Evolutionary conservation across 179 eudicot species (phyloP).

Genomic region (Silene coronaria): DNA sequence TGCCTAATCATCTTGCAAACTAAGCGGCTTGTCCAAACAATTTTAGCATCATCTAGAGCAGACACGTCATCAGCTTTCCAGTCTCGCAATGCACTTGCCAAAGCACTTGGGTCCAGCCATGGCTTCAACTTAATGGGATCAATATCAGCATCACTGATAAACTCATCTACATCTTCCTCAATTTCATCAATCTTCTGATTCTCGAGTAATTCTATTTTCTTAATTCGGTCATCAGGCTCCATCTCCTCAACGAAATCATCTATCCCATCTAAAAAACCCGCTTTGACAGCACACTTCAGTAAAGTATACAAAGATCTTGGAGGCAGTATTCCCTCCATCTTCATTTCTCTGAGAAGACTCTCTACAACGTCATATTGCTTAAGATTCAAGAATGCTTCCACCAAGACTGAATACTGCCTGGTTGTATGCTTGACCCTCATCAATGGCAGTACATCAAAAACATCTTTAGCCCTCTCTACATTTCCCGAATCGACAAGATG

Average conservation of each 20-base stretch:
- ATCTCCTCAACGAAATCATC: constrained; percentile 43
- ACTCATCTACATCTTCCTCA: constrained; percentile 38
- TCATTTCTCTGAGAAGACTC: constrained; percentile 60
- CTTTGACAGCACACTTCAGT: constrained; percentile 49
- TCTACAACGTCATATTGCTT: constrained; percentile 46
- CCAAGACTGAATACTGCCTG: constrained; percentile 56
- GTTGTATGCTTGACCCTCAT: constrained; percentile 70
- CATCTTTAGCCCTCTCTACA: constrained; percentile 43
- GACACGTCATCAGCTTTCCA: constrained; percentile 70
- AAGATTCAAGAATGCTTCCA: constrained; percentile 44
- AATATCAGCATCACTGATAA: constrained; percentile 20
- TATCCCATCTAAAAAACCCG: constrained; percentile 52
- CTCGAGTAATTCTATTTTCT: constrained; percentile 32
- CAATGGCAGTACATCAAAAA: constrained; percentile 53
- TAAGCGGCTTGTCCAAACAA: constrained; percentile 77
- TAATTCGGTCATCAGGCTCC: constrained; percentile 66
- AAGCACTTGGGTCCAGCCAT: constrained; percentile 78
- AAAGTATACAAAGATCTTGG: constrained; percentile 50
- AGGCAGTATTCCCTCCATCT: constrained; percentile 56
- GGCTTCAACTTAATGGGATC: constrained; percentile 50
- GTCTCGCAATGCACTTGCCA: constrained; percentile 60
- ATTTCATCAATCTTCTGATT: constrained; percentile 31
- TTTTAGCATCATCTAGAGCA: constrained; percentile 56
- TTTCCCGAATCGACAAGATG: constrained; percentile 60
- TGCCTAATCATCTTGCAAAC: constrained; percentile 73